Evolutionary conservation across 768 basidiomycete species (phyloP).

Genomic region (Termitomyces sp.): DNA sequence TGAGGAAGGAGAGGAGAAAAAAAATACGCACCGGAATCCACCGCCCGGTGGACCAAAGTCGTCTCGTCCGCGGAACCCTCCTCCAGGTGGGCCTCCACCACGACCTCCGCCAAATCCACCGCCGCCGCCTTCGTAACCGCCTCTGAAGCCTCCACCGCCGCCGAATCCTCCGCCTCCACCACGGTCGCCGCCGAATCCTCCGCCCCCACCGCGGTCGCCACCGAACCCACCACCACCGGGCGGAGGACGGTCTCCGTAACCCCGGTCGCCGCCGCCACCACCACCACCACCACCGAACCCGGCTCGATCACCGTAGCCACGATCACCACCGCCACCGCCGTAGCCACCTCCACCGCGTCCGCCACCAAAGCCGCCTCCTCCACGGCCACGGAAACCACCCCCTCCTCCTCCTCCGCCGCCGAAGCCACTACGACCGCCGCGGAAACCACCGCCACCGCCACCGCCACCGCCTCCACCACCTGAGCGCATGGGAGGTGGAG

Average conservation of each 20-base stretch:
- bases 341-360: slow-evolving; percentile 43
- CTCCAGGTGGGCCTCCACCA: slow-evolving; percentile 30
- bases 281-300: slow-evolving; percentile 21
- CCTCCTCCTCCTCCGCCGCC: slow-evolving; percentile 40
- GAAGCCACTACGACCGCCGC: slow-evolving; percentile 32
- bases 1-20: background rate
- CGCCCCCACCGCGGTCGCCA: slow-evolving; percentile 27
- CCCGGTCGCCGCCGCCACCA: slow-evolving; percentile 24
- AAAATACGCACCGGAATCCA: slow-evolving; percentile 45
- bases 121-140: slow-evolving; percentile 37
- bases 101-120: slow-evolving; percentile 27
- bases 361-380: slow-evolving; percentile 33
- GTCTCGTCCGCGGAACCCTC: slow-evolving; percentile 29
- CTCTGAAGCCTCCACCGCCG: slow-evolving; percentile 31
- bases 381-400: slow-evolving; percentile 35
- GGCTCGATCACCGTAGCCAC: slow-evolving; percentile 31
- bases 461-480: slow-evolving; percentile 35
- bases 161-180: slow-evolving; percentile 35
- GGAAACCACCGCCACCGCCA: slow-evolving; percentile 38
- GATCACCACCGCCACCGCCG: slow-evolving; percentile 48
- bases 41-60: slow-evolving; percentile 30
- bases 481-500: slow-evolving; percentile 29
- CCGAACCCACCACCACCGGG: slow-evolving; percentile 32
- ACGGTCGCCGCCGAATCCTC: slow-evolving; percentile 37
- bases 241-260: slow-evolving; percentile 37